Conservation (phyloP, 768 basidiomycete species). For the Tulasnella sp. region DNA sequence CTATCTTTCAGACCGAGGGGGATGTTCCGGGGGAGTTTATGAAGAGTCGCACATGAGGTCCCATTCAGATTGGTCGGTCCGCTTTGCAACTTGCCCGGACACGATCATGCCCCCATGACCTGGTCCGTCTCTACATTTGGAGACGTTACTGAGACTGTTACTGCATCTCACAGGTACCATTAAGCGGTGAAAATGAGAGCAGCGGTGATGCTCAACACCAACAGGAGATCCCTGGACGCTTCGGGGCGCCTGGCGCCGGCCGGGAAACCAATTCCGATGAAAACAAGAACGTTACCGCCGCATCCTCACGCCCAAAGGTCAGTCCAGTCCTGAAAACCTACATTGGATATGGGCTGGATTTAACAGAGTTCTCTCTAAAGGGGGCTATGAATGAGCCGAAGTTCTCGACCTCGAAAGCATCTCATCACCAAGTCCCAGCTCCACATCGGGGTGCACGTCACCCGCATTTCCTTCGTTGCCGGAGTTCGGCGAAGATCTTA, state of each 20-base stretch:
- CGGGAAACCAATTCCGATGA: not conserved
- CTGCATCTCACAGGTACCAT: not conserved
- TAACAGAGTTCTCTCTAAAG: not conserved
- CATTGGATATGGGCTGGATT: too few species aligned
- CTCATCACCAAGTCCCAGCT: not conserved
- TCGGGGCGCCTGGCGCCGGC: not conserved
- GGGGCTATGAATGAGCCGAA: conserved; percentile 7
- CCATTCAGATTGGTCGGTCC: conserved; percentile 32
- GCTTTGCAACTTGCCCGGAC: not conserved
- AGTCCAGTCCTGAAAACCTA: not conserved
- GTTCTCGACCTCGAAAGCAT: conserved; percentile 12
- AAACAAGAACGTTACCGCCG: not conserved
- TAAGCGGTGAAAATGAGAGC: not conserved
- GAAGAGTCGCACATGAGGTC: conserved; percentile 74
- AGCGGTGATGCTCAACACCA: conserved; percentile 2
- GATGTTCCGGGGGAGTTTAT: conserved; percentile 90
- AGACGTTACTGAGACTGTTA: not conserved
- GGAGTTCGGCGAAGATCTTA: too few species aligned
- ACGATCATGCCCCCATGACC: not conserved
- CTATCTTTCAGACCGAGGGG: conserved; percentile 93
- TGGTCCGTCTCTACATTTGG: too few species aligned
- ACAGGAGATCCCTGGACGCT: conserved; percentile 7
- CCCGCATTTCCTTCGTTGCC: not conserved
- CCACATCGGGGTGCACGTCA: not conserved
- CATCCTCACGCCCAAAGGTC: not conserved